A percentile compares a stretch with the other conserved stretches of the same genome.
phyloP scores from a whole-genome alignment of 805 yeast genomes.

The Hanseniaspora osmophila region DNA sequence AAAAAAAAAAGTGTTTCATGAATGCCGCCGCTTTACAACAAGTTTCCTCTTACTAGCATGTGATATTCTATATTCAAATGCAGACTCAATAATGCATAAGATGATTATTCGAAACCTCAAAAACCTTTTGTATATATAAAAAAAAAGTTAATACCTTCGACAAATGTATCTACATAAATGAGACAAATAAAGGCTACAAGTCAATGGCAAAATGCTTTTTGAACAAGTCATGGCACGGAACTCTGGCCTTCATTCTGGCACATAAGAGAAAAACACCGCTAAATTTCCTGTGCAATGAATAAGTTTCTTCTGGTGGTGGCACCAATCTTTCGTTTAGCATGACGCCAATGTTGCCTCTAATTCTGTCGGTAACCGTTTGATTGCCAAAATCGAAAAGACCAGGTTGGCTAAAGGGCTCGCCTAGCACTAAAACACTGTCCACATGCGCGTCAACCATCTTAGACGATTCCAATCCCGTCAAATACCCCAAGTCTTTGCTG shows the following conservation, averaged over 20 bases:
- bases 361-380: constrained; percentile 91
- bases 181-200: no score
- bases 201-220: constrained; percentile 49
- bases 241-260: constrained; percentile 68
- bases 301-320: constrained; percentile 98
- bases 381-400: constrained; percentile 52
- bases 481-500: constrained; percentile 66
- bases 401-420: constrained; percentile 66
- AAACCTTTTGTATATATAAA: background rate
- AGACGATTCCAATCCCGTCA: constrained; percentile 80
- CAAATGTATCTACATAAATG: background rate
- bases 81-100: no score
- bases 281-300: constrained; percentile 86
- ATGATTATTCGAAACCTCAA: background rate
- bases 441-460: constrained; percentile 87
- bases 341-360: constrained; percentile 69
- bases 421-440: constrained; percentile 77
- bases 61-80: no score
- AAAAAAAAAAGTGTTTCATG: no score
- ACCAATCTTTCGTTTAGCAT: constrained; percentile 86
- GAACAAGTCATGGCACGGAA: constrained; percentile 69
- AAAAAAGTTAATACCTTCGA: background rate
- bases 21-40: no score
- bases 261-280: constrained; percentile 89
- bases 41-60: no score